A percentile compares a stretch with the other conserved stretches of the same genome.
Evolutionary conservation across 352 stramenopile genomes (phyloP).

Genomic region (Phytophthora boehmeriae): DNA sequence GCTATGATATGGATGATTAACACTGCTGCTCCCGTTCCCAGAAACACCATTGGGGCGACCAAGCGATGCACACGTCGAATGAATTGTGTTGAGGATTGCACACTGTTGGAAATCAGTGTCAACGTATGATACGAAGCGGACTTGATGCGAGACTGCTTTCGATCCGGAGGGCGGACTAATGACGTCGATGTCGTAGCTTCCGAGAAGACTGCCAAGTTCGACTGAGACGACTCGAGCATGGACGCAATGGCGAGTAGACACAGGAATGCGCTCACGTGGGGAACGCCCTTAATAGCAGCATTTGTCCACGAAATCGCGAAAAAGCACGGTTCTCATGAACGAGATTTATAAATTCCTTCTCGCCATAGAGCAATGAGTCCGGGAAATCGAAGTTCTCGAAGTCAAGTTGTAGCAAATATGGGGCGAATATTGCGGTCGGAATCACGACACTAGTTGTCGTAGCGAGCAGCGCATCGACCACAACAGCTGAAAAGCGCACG

Average conservation of each 20-base stretch:
- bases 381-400: constrained; percentile 39
- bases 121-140: constrained; percentile 2
- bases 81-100: neutral
- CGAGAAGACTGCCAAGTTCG: too few relatives aligned
- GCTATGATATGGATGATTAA: constrained; percentile 7
- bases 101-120: constrained; percentile 2
- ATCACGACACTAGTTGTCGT: constrained; percentile 11
- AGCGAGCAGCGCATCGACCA: constrained; percentile 16
- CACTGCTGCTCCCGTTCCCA: constrained; percentile 1
- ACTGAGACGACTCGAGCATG: constrained; percentile 20
- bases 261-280: constrained; percentile 42
- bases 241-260: constrained; percentile 31
- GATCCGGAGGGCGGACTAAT: too few relatives aligned
- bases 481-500: constrained; percentile 12
- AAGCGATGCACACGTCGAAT: constrained; percentile 10
- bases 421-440: constrained; percentile 14
- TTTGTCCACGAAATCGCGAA: constrained; percentile 35
- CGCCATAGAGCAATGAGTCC: constrained; percentile 40
- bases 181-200: too few relatives aligned
- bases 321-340: constrained; percentile 53
- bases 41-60: constrained; percentile 26
- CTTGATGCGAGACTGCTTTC: neutral
- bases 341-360: constrained; percentile 47
- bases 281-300: constrained; percentile 35
- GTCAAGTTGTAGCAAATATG: constrained; percentile 36